phyloP scores from a whole-genome alignment of 805 yeast genomes.

The Clavispora carvajalis region DNA sequence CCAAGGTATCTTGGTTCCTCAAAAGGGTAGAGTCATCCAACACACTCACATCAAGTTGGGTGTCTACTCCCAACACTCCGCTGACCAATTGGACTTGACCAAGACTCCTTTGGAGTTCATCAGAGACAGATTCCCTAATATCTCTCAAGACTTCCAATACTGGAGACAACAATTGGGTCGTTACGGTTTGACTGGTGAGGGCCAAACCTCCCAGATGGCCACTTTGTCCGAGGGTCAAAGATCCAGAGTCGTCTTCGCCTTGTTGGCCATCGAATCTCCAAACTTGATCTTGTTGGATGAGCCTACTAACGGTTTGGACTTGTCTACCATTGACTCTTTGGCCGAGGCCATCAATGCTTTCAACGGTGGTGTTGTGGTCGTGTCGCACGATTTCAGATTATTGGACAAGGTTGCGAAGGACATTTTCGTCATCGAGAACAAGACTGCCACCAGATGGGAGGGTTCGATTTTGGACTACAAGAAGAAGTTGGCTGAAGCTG shows the following conservation, averaged over 20 bases:
- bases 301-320: slow-evolving; percentile 99
- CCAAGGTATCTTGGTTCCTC: slow-evolving; percentile 91
- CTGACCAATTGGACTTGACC: slow-evolving; percentile 94
- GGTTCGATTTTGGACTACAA: slow-evolving; percentile 87
- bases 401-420: slow-evolving; percentile 97
- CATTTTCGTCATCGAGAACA: slow-evolving; percentile 92
- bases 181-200: slow-evolving; percentile 98
- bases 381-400: slow-evolving; percentile 97
- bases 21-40: slow-evolving; percentile 91
- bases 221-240: slow-evolving; percentile 98
- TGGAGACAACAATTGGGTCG: slow-evolving; percentile 98
- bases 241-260: slow-evolving; percentile 96
- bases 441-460: slow-evolving; percentile 95
- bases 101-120: slow-evolving; percentile 95
- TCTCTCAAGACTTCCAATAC: slow-evolving; percentile 98
- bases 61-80: slow-evolving; percentile 98
- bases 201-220: slow-evolving; percentile 98
- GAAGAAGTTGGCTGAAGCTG: slow-evolving; percentile 87
- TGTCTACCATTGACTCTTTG: slow-evolving; percentile 94
- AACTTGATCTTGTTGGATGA: slow-evolving; percentile 93
- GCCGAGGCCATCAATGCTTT: slow-evolving; percentile 93
- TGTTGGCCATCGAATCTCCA: slow-evolving; percentile 91
- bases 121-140: slow-evolving; percentile 82
- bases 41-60: slow-evolving; percentile 98
- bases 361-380: slow-evolving; percentile 98